Base-by-base conservation (phyloP, 2,329 filamentous ascomycete species). In the Colletotrichum tofieldiae region DNA sequence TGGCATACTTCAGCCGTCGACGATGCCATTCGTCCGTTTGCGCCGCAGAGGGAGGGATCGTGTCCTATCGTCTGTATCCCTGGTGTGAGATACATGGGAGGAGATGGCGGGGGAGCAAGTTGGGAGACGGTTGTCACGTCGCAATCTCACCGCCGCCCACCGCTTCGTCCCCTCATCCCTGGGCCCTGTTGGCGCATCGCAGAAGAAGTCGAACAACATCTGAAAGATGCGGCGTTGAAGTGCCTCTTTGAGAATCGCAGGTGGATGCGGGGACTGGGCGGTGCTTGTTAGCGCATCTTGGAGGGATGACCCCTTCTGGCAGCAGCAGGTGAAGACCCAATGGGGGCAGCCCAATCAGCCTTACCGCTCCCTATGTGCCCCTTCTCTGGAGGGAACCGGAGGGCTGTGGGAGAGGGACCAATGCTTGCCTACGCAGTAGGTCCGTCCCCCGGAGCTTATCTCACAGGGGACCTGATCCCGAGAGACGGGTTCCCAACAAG, bases 1-100 rank as follows among this genome's bases (percentile, higher is more conserved):
- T 64, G 61, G 61, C 61, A 64, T 39, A 2, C 11, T 5, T 52
- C 35, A 52, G 45, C 47, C 23, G 35, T n/a, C 9, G 23, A 16
- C 23, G 49, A 64, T 41, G 18, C 29, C 20, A 65, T 65, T 65
- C 62, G 62, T n/a, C 39, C 52, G 14, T 37, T 56, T 47, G 32
- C 62, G 62, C 49, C n/a, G 29, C 20, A 18, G 23, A 23, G 26
- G 39, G n/a, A 37, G 26, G 16, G 49, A 18, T 29, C 16, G 56
- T 18, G 26, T 49, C 41, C 39, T 49, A 47, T 51, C 29, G 29
- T 3, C 2, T 6, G 29, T 32, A 32, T 6, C 20, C 7, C 43
- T 37, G 29, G 56, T n/a, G 39, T 18, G 39, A 60, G 43, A 39
- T 49, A 26, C 23, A 26, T 26, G 23, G 23, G 23, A 18, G 49